Evolutionary conservation across 2,329 filamentous ascomycete genomes (phyloP).

Genomic region (Proliferodiscus dingleyae): DNA sequence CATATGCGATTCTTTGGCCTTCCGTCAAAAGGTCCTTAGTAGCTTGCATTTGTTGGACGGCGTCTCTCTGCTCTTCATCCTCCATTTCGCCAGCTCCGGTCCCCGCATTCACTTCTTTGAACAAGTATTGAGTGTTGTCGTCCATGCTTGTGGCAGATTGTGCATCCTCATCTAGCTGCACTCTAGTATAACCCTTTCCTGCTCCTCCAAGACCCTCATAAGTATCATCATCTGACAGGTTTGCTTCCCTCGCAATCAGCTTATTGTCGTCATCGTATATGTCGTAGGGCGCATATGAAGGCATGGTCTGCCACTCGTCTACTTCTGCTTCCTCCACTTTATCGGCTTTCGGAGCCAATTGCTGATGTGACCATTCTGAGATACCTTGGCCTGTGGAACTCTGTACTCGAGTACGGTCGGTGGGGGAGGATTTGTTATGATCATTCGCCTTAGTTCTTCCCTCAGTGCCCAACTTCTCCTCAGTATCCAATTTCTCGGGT

Average conservation of each 20-base stretch:
- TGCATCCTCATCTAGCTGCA: conserved; percentile 92
- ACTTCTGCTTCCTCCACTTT: conserved; percentile 53
- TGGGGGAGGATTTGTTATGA: background rate
- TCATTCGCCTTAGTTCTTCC: too few species aligned
- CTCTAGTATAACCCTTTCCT: conserved; percentile 89
- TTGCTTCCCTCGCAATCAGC: conserved; percentile 75
- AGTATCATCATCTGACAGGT: conserved; percentile 63
- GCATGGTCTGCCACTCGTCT: conserved; percentile 90
- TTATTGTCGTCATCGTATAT: conserved; percentile 93
- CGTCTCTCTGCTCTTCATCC: conserved; percentile 80
- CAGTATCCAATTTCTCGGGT: background rate
- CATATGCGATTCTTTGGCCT: conserved; percentile 92
- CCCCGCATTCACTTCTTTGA: conserved; percentile 63
- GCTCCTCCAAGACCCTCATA: conserved; percentile 81
- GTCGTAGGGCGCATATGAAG: conserved; percentile 85
- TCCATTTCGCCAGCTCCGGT: conserved; percentile 55
- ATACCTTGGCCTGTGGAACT: conserved; percentile 25
- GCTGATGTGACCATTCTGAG: conserved; percentile 92
- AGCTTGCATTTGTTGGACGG: conserved; percentile 84
- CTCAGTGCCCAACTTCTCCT: too few species aligned
- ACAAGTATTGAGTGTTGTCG: conserved; percentile 93
- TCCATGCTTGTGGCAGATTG: conserved; percentile 94
- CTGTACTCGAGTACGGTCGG: conserved; percentile 16
- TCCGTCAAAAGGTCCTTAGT: conserved; percentile 95
- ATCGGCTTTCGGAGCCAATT: conserved; percentile 53